These are phyloP conservation scores for Eragrostis curvula DNA, from an alignment of 176 grass and related monocot species.

Conservation along the genomic window DNA sequence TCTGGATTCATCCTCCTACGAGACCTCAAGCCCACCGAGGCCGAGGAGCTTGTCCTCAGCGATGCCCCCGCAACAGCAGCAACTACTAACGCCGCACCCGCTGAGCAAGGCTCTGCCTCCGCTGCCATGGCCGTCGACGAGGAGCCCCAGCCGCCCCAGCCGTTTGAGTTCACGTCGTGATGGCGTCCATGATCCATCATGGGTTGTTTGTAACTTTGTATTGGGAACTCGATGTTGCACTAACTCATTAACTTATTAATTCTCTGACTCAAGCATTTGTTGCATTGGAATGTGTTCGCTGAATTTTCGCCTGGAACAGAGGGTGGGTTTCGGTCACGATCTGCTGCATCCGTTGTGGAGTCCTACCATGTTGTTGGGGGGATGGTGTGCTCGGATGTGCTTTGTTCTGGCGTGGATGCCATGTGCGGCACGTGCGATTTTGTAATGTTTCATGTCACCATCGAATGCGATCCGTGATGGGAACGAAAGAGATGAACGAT, in stretches of 20 bases:
- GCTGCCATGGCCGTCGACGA: slow-evolving; percentile 79
- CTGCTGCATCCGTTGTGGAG: neutral
- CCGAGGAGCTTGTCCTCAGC: slow-evolving; percentile 57
- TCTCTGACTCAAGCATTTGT: neutral
- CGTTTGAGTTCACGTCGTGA: slow-evolving; percentile 66
- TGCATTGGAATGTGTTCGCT: neutral
- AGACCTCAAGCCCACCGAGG: slow-evolving; percentile 68
- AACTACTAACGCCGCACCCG: slow-evolving; percentile 8
- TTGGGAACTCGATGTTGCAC: neutral
- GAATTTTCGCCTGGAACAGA: neutral
- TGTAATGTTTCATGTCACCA: slow-evolving; percentile 18
- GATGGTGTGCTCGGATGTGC: neutral
- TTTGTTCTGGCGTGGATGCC: neutral
- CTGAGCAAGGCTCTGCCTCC: slow-evolving; percentile 50
- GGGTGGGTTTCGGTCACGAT: neutral
- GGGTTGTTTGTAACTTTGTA: slow-evolving; percentile 29
- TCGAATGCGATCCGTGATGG: neutral
- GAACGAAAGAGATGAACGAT: neutral
- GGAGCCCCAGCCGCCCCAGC: slow-evolving; percentile 71
- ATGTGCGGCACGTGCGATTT: slow-evolving; percentile 18
- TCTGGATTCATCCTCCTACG: slow-evolving; percentile 72
- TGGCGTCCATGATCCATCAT: neutral
- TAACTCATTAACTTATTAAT: slow-evolving; percentile 26
- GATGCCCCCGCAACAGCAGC: slow-evolving; percentile 46
- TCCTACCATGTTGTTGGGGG: neutral